These are phyloP conservation scores for Mortierella polycephala DNA, from an alignment of 371 early-diverging fungal species.

Conservation along the genomic window DNA sequence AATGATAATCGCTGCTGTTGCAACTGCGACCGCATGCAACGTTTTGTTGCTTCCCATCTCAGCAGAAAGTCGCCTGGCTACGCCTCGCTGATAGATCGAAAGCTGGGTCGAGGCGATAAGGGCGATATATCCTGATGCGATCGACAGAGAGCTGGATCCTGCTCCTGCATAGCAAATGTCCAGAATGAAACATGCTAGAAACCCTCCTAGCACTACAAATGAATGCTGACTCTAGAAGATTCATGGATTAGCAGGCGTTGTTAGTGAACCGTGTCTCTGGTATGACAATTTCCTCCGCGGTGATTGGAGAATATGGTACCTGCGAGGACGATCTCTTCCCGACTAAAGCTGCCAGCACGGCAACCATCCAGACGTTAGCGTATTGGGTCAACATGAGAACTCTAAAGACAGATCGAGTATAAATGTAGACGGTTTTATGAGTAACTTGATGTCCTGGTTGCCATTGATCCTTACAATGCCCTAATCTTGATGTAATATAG, in stretches of 20 bases:
- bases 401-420: conserved; percentile 9
- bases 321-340: conserved; percentile 37
- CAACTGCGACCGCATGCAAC: conserved; percentile 39
- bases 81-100: conserved; percentile 42
- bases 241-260: not conserved
- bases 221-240: conserved; percentile 28
- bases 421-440: not conserved
- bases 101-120: conserved; percentile 39
- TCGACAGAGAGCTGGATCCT: conserved; percentile 27
- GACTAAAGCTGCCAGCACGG: conserved; percentile 38
- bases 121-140: conserved; percentile 33
- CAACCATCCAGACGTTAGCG: conserved; percentile 52
- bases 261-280: too few relatives aligned
- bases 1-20: conserved; percentile 30
- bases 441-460: not conserved
- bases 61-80: conserved; percentile 41
- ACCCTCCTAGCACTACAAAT: conserved; percentile 39
- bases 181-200: conserved; percentile 36
- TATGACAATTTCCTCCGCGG: too few relatives aligned
- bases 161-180: conserved; percentile 44
- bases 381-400: conserved; percentile 56
- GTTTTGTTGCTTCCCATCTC: conserved; percentile 49
- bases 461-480: not conserved
- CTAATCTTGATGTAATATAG: not conserved
- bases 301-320: conserved; percentile 11